Evolutionary conservation across 176 grass and related monocot genomes (phyloP).

Genomic region (barley (Hordeum vulgare)): DNA sequence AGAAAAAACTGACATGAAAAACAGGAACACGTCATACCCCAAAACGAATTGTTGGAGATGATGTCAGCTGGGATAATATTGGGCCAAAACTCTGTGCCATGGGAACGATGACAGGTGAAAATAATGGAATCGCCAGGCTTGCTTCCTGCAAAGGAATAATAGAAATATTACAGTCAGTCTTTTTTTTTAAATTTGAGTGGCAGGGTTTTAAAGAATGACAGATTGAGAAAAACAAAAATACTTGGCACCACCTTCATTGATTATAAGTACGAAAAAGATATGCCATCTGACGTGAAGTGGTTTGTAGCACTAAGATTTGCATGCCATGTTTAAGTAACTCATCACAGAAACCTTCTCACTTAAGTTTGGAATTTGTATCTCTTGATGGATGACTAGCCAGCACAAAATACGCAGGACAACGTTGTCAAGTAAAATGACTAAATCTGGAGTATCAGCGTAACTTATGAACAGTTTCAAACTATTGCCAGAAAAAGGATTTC

Average conservation of each 20-base stretch:
- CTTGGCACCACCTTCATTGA: not conserved
- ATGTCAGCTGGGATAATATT: constrained; percentile 72
- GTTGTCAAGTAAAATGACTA: not conserved
- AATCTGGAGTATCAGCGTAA: not conserved
- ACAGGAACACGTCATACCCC: constrained; percentile 45
- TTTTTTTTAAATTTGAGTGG: not conserved
- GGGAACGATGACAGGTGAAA: constrained; percentile 95
- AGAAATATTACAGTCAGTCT: not conserved
- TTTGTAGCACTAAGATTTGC: not conserved
- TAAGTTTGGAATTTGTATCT: not conserved
- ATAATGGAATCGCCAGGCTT: constrained; percentile 75
- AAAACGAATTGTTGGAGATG: constrained; percentile 70
- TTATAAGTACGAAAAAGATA: constrained; percentile 18
- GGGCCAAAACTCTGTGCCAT: constrained; percentile 97
- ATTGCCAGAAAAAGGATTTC: not conserved
- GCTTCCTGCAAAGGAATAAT: constrained; percentile 64
- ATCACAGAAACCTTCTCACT: not conserved
- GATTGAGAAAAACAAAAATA: constrained; percentile 5
- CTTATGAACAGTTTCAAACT: not conserved
- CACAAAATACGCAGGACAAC: not conserved
- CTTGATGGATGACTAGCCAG: not conserved
- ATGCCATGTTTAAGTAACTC: not conserved
- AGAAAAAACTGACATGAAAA: constrained; percentile 2
- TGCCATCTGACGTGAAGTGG: not conserved
- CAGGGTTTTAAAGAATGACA: not conserved